Percentiles rank a stretch among this genome's conserved stretches.
Conservation (phyloP, 1,139 yeast genomes). For the Yamadazyma atlantica region DNA sequence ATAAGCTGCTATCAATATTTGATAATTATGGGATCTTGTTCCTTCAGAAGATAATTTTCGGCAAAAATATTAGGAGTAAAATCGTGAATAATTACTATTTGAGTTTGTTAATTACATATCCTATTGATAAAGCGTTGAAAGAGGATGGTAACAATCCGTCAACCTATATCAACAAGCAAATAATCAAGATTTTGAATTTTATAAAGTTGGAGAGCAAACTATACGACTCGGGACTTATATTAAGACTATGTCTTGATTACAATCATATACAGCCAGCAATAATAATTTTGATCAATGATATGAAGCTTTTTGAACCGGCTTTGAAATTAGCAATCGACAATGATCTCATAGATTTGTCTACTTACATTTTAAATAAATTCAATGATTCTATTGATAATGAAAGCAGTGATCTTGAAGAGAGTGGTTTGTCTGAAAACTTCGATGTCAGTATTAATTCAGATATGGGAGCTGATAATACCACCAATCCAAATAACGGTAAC, state of each 20-base stretch:
- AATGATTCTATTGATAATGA: constrained; percentile 24
- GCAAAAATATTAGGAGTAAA: constrained; percentile 46
- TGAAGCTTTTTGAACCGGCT: constrained; percentile 79
- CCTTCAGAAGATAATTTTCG: constrained; percentile 58
- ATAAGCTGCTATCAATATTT: constrained; percentile 22
- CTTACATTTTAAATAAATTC: constrained; percentile 34
- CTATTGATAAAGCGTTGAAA: constrained; percentile 17
- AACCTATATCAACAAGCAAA: constrained; percentile 29
- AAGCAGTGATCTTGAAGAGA: constrained; percentile 4
- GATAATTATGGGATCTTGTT: constrained; percentile 69
- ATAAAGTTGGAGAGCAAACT: constrained; percentile 20
- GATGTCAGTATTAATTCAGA: constrained; percentile 8
- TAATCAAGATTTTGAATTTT: constrained; percentile 29
- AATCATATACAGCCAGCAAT: constrained; percentile 65
- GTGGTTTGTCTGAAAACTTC: constrained; percentile 9
- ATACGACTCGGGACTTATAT: constrained; percentile 71
- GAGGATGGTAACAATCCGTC: constrained; percentile 21
- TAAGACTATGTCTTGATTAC: constrained; percentile 69
- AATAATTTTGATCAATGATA: constrained; percentile 60
- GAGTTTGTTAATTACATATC: constrained; percentile 67
- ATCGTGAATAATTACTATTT: constrained; percentile 70
- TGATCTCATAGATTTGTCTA: constrained; percentile 59
- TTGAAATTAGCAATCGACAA: constrained; percentile 67
- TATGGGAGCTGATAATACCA: constrained; percentile 7
- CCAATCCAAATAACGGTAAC: constrained; percentile 7